These are phyloP conservation scores for Gossypium herbaceum DNA, from an alignment of 345 rosid species.

Conservation along the genomic window DNA sequence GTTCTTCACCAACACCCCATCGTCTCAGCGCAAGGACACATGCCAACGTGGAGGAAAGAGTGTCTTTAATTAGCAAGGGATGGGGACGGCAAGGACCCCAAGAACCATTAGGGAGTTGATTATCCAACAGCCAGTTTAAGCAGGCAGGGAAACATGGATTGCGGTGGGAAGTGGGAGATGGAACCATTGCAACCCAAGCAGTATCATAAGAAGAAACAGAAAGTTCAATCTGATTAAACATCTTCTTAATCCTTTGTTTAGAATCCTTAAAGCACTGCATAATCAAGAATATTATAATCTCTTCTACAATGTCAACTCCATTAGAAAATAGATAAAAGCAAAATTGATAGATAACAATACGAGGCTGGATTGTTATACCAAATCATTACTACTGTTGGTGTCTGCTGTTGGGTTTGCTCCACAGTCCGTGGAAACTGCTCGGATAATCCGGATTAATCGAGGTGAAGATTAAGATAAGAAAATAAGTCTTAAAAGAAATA, in stretches of 20 bases:
- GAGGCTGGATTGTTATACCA: slow-evolving; percentile 31
- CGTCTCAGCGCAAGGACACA: slow-evolving; percentile 68
- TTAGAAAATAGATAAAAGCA: slow-evolving; percentile 5
- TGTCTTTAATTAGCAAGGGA: slow-evolving; percentile 51
- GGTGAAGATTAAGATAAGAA: not conserved
- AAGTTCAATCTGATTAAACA: slow-evolving; percentile 60
- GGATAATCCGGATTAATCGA: not conserved
- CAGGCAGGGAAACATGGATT: slow-evolving; percentile 70
- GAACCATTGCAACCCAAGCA: slow-evolving; percentile 93
- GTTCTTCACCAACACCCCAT: slow-evolving; percentile 64
- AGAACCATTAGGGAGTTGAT: slow-evolving; percentile 75
- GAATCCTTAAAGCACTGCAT: slow-evolving; percentile 39
- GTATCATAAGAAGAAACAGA: slow-evolving; percentile 81
- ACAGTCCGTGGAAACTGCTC: slow-evolving; percentile 26
- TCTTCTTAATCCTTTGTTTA: slow-evolving; percentile 48
- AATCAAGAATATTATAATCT: not conserved
- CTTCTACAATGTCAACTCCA: not conserved
- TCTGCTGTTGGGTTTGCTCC: slow-evolving; percentile 27
- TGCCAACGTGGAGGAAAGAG: slow-evolving; percentile 71
- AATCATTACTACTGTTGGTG: slow-evolving; percentile 23
- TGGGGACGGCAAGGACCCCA: slow-evolving; percentile 60
- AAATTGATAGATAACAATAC: not conserved
- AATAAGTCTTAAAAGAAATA: not conserved
- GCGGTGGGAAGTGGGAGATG: slow-evolving; percentile 43
- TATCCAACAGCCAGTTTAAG: slow-evolving; percentile 63